These are phyloP conservation scores for Quercus aquifolioides DNA, from an alignment of 306 rosid genomes.

Conservation along the genomic window DNA sequence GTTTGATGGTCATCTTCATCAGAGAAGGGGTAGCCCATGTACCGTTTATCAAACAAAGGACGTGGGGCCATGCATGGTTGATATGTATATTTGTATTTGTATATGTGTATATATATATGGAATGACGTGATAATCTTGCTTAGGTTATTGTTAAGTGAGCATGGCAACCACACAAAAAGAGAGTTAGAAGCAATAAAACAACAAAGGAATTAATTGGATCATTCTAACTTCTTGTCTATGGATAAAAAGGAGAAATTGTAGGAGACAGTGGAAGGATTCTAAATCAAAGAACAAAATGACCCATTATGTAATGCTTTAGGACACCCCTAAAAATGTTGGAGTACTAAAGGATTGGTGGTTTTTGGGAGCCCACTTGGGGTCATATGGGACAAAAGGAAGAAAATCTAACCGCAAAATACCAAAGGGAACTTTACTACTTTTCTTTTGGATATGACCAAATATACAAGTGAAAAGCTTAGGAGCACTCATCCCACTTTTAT, in stretches of 20 bases:
- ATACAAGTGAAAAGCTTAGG: slow-evolving; percentile 6
- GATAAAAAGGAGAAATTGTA: not conserved
- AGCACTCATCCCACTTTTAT: not conserved
- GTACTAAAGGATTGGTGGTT: slow-evolving; percentile 14
- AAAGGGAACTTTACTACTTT: slow-evolving; percentile 37
- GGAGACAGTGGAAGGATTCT: slow-evolving; percentile 12
- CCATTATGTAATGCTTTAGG: slow-evolving; percentile 23
- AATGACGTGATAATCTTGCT: slow-evolving; percentile 1
- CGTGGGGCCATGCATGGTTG: not conserved
- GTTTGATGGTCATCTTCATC: slow-evolving; percentile 27
- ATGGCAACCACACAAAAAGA: slow-evolving; percentile 14
- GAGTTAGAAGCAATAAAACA: not conserved
- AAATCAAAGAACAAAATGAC: slow-evolving; percentile 20
- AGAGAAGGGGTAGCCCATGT: slow-evolving; percentile 23
- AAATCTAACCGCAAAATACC: slow-evolving; percentile 40
- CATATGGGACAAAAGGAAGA: slow-evolving; percentile 35
- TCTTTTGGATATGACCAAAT: slow-evolving; percentile 32
- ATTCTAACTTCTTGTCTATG: not conserved
- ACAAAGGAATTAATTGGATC: not conserved
- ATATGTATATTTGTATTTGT: too few species aligned
- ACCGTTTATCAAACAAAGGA: not conserved
- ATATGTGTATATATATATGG: too few species aligned
- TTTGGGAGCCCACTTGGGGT: slow-evolving; percentile 25
- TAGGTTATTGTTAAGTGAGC: not conserved
- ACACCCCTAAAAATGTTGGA: slow-evolving; percentile 23